Conservation (phyloP, 345 rosid genomes). For the Physaria fendleri region DNA sequence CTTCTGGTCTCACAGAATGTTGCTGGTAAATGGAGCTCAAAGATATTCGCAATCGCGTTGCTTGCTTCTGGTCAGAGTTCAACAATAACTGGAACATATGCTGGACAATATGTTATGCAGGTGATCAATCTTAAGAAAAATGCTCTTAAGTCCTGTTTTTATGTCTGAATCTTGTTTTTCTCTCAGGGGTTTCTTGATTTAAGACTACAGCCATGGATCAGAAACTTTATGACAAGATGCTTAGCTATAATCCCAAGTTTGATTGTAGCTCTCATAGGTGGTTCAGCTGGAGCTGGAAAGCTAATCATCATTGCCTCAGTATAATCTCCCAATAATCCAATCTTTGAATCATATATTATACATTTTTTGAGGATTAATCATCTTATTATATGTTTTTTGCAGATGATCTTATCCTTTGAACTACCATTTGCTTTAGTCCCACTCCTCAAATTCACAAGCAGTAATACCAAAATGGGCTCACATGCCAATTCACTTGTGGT, state of each 20-base stretch:
- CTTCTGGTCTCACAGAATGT: conserved; percentile 54
- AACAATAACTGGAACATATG: conserved; percentile 91
- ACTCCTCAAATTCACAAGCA: conserved; percentile 85
- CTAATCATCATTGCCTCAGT: conserved; percentile 85
- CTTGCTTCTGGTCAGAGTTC: conserved; percentile 96
- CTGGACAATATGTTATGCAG: conserved; percentile 96
- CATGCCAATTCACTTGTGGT: conserved; percentile 58
- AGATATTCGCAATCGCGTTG: conserved; percentile 74
- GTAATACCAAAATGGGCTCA: conserved; percentile 70
- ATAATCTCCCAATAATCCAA: neutral
- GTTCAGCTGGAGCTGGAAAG: conserved; percentile 80
- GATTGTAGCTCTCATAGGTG: conserved; percentile 74
- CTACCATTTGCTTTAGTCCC: conserved; percentile 88
- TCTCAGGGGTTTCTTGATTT: conserved; percentile 76
- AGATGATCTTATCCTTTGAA: conserved; percentile 96
- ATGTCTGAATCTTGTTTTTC: neutral
- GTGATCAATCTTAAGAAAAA: conserved; percentile 26
- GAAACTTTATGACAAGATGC: conserved; percentile 71
- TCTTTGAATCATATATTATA: neutral
- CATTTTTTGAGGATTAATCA: neutral
- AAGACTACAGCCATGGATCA: conserved; percentile 61
- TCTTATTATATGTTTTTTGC: conserved; percentile 14
- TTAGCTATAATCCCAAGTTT: conserved; percentile 86
- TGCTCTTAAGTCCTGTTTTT: neutral
- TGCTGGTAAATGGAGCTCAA: conserved; percentile 85